Conservation (phyloP, 1,284 basidiomycete genomes). For the Ganoderma sinense region DNA sequence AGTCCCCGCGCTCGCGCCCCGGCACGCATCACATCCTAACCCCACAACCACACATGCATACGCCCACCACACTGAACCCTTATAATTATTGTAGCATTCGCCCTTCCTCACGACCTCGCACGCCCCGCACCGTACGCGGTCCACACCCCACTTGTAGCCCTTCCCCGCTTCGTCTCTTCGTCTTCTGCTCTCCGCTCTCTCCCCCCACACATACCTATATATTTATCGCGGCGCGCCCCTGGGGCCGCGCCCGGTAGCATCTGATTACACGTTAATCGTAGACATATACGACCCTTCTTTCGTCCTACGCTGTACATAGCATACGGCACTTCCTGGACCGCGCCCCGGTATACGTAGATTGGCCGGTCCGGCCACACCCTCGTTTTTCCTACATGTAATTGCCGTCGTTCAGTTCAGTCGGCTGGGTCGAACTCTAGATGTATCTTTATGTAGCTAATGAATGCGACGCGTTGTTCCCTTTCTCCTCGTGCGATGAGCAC, state of each 20-base stretch:
- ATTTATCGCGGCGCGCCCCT: conserved; percentile 19
- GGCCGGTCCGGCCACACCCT: conserved; percentile 29
- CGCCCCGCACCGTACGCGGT: background rate
- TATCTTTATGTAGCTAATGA: conserved; percentile 16
- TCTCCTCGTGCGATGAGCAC: background rate
- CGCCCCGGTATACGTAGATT: conserved; percentile 1
- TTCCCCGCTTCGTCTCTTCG: conserved; percentile 10
- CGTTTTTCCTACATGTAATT: conserved; percentile 25
- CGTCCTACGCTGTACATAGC: conserved; percentile 16
- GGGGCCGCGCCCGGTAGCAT: background rate
- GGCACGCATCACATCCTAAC: conserved; percentile 3
- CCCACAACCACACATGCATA: background rate
- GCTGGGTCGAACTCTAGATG: conserved; percentile 23
- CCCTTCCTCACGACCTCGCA: conserved; percentile 6
- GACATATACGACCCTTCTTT: conserved; percentile 15
- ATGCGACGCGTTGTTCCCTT: background rate
- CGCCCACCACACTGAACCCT: conserved; percentile 15
- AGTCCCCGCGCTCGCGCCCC: conserved; percentile 21
- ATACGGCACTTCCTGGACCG: conserved; percentile 19
- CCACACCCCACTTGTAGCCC: conserved; percentile 22
- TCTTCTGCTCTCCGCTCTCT: conserved; percentile 13
- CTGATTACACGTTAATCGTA: conserved; percentile 17
- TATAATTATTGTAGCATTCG: conserved; percentile 32
- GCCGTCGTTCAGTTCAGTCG: conserved; percentile 8
- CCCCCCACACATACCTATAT: background rate